Evolutionary conservation across 495 filamentous ascomycete genomes (phyloP).

Genomic region (Talaromyces trachyspermus): DNA sequence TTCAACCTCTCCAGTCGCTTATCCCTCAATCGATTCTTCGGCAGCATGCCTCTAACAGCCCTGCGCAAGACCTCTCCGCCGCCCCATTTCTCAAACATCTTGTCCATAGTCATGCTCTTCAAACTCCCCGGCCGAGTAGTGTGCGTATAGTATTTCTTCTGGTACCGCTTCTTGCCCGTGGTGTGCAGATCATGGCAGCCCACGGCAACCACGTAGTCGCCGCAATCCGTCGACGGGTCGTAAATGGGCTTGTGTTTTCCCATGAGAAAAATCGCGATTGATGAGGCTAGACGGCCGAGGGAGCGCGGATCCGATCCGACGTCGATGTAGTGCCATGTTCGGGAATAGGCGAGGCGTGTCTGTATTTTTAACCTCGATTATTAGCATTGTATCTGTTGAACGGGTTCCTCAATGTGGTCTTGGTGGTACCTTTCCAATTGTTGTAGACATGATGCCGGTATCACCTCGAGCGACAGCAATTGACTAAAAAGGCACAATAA

Average conservation of each 20-base stretch:
- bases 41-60: constrained; percentile 93
- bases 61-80: constrained; percentile 88
- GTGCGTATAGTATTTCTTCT: constrained; percentile 94
- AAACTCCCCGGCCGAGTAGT: constrained; percentile 83
- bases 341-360: constrained; percentile 94
- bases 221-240: constrained; percentile 93
- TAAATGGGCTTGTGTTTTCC: constrained; percentile 99
- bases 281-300: constrained; percentile 83
- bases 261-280: constrained; percentile 89
- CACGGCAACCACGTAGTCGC: constrained; percentile 94
- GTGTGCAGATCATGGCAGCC: constrained; percentile 79
- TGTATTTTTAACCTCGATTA: constrained; percentile 24
- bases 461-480: constrained; percentile 1
- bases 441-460: constrained; percentile 34
- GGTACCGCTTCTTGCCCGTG: constrained; percentile 83
- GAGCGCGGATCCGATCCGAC: constrained; percentile 49
- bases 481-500: neutral
- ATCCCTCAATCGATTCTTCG: constrained; percentile 89
- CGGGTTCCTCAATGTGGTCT: neutral
- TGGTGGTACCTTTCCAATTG: constrained; percentile 35
- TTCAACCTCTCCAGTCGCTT: constrained; percentile 82
- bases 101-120: constrained; percentile 86
- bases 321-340: constrained; percentile 84
- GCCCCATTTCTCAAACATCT: constrained; percentile 87
- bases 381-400: neutral